Base-by-base conservation (phyloP, 1,284 basidiomycete genomes). In the Tetrapyrgos nigripes region DNA sequence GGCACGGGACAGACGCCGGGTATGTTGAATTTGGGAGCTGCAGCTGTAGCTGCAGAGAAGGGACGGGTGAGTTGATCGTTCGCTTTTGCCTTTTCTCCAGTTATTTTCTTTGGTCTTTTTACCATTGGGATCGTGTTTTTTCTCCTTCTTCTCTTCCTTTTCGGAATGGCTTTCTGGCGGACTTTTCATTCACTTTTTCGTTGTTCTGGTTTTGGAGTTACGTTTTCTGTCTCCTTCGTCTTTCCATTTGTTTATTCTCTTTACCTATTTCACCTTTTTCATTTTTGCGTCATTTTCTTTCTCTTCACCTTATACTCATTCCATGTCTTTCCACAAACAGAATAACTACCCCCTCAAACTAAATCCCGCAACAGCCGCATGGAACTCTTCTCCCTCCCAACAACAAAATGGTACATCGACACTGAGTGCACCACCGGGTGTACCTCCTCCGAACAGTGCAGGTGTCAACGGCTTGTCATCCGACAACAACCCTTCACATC, bases 1-100 rank as follows among this genome's bases (percentile, higher is more conserved):
- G 75, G 72, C 58, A 74, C 66, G 40, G 58, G 75, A 53, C 79
- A 68, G 54, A 81, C 87, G 56, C 89, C 89, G 4, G 89, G 89
- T 27, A 79, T 91, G 79, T 73, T 91, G 65, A 89, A 87, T 68
- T 69, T 91, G 58, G 81, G 80, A 11, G 68, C 68, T n/a, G 68
- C 73, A 43, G 77, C 83, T 26, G 86, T 88, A 63, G 88, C 90
- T 59, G 74, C 80, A 35, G 88, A 91, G 65, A 90, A 90, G 69
- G 83, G 83, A 70, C 79, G 88, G 79, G 88, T 89, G 74, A 75
- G 87, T 81, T n/a, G 49, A 50, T 35, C n/a, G 27, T 50, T 59
- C 63, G 50, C 24, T 62, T 65, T 62, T 66, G 54, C 63, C 47
- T 56, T 62, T 28, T 37, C 24, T 47, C 33, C 50, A 45, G 31